These are phyloP conservation scores for Cotoneaster glaucophyllus DNA, from an alignment of 306 rosid genomes.

Conservation along the genomic window DNA sequence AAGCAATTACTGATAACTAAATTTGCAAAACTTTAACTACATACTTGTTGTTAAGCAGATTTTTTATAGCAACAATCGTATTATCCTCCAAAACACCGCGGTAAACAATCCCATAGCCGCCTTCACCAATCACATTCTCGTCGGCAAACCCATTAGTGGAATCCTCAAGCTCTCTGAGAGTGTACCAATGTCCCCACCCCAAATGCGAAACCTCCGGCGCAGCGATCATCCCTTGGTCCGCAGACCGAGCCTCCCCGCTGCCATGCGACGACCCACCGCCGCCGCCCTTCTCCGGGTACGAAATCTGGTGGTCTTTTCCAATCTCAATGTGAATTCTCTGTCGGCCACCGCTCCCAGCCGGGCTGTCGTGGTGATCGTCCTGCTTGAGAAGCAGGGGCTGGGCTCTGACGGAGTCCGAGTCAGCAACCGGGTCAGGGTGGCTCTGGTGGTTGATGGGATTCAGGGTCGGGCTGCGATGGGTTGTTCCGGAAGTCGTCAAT, in stretches of 20 bases:
- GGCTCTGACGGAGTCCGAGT: constrained; percentile 21
- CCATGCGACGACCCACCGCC: constrained; percentile 47
- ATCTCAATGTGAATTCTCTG: constrained; percentile 47
- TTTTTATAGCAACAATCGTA: constrained; percentile 42
- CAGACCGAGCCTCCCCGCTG: constrained; percentile 42
- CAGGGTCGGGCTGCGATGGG: constrained; percentile 17
- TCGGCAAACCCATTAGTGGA: constrained; percentile 51
- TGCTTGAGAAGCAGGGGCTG: constrained; percentile 27
- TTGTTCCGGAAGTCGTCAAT: constrained; percentile 30
- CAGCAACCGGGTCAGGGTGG: constrained; percentile 35
- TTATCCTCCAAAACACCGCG: constrained; percentile 44
- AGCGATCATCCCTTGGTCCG: constrained; percentile 33
- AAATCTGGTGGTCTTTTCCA: constrained; percentile 57
- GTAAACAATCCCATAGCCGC: constrained; percentile 65
- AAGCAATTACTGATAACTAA: background rate
- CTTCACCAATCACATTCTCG: constrained; percentile 61
- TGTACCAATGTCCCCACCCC: constrained; percentile 69
- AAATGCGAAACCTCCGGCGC: constrained; percentile 59
- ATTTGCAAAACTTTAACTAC: background rate
- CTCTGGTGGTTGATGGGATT: constrained; percentile 5
- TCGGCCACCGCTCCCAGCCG: constrained; percentile 12
- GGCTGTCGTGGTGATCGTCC: constrained; percentile 29
- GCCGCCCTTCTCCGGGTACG: constrained; percentile 46
- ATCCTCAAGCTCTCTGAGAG: constrained; percentile 53
- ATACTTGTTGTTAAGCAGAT: constrained; percentile 56